Base-by-base conservation (phyloP, 2,329 filamentous ascomycete species). In the Nectriaceae sp. region DNA sequence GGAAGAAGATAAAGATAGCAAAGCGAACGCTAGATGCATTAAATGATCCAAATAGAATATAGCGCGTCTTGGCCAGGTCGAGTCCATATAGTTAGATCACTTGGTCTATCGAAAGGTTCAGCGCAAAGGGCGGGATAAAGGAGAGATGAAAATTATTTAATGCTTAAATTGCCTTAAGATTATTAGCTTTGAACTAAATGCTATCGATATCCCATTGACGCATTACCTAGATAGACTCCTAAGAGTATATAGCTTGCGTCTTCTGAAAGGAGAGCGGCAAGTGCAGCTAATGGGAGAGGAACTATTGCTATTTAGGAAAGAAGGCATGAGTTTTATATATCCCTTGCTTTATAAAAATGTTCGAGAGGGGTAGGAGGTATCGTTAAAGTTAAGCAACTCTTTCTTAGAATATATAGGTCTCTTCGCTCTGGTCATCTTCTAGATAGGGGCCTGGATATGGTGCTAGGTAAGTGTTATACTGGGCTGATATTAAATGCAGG, bases 71-170 rank as follows among this genome's bases (percentile, higher is more conserved):
- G n/a, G 20, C 40, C 26, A 42, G 21, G 21, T 42, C 40, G 40
- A 42, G n/a, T 13, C 40, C 21, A 18, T 42, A n/a, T 13, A 21
- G 40, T 18, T 42, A n/a, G 22, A 42, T 42, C n/a, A 42, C 16
- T 24, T 42, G n/a, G 11, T 42, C 21, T n/a, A n/a, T 31, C 26
- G 26, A 31, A 31, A 31, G 26, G 26, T 31, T 31, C 26, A 31
- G 26, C 21, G 21, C n/a, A 15, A 24, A 42, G 20, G n/a, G 40
- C 18, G 40, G 40, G 20, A 42, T 21, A 15, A 46, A 33, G 16
- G 44, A 46, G 10, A 46, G 44, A 19, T 19, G 16, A 26, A 46
- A 46, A 8, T 20, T 21, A 40, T 40, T 40, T 11, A 36, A 36
- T 8, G 35, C 11, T 21, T 36, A 36, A 21, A 46, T 46, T n/a